Evolutionary conservation across 257 asterid genomes (phyloP).

Genomic region (Solanum arcanum): DNA sequence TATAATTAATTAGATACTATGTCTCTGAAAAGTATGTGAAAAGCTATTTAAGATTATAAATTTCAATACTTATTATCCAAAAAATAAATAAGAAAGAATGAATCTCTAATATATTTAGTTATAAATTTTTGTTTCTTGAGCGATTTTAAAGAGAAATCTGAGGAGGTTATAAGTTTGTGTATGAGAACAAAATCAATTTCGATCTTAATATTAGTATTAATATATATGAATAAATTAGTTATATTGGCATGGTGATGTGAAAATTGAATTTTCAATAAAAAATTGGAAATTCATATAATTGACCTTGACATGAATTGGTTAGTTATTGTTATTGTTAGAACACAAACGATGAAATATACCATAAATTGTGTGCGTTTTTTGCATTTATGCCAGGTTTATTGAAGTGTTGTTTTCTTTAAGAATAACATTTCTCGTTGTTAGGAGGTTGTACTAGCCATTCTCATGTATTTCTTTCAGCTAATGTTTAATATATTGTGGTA

Average conservation of each 20-base stretch:
- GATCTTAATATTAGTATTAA: neutral
- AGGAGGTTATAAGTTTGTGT: neutral
- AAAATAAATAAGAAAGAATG: neutral
- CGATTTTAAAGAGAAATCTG: neutral
- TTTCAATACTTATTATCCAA: neutral
- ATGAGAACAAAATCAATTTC: neutral
- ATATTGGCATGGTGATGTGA: neutral
- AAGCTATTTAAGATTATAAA: too few species aligned
- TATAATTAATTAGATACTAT: too few species aligned
- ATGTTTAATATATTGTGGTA: too few species aligned
- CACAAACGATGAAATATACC: neutral
- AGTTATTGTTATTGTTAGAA: neutral
- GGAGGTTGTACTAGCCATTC: too few species aligned
- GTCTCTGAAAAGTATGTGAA: too few species aligned
- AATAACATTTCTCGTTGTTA: too few species aligned
- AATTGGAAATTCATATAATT: neutral
- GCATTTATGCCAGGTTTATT: neutral
- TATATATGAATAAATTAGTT: neutral
- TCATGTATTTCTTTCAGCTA: too few species aligned
- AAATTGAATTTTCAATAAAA: neutral
- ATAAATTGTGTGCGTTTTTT: neutral
- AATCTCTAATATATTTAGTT: neutral
- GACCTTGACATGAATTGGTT: neutral
- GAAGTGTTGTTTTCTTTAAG: neutral
- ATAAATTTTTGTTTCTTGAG: neutral